Evolutionary conservation across 2,329 filamentous ascomycete species (phyloP), one percentile per base, ranked within the genome.

Genomic region (Xylariaceae sp.): DNA sequence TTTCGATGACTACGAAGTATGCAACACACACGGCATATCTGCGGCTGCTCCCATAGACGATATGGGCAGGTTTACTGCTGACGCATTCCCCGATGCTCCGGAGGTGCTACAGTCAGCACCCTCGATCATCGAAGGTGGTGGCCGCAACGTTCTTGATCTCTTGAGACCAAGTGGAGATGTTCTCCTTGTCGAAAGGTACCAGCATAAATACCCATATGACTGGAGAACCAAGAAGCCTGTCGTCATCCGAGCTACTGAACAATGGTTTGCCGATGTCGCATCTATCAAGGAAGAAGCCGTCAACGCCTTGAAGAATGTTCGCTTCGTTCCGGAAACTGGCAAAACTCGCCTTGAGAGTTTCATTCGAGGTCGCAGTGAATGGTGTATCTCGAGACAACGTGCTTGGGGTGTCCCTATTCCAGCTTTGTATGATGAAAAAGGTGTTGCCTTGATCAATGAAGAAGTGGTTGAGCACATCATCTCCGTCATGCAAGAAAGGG

Each of bases 351-450:
- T 99, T 3, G 85, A 90, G 69, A 91, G 89, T 71, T 99, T 97
- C 69, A 80, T 99, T 35, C 87, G 88, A 68, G 89, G 90, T 18
- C 85, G 94, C 54, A 96, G 85, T 68, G 93, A 99, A 73, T 99
- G 94, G 94, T 99, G 94, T 72, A 97, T 99, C 67, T 99, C 94
- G 4, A 86, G 94, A 51, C 94, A 99, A 74, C 86, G 94, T 53
- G 88, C 91, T 10, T 99, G 94, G 94, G 94, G 94, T 65, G 91
- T 99, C 4, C 94, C 94, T 0, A 99, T 99, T 58, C 94, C 94
- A 11, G 92, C 91, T 0, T 76, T 99, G 0, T 97, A 95, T 71
- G 83, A 89, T 65, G 80, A 83, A 10, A 82, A 80, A 2, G 88
- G 88, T 3, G 82, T 89, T 56, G 89, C 91, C 2, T 78, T 94